Conservation (phyloP, 2,329 filamentous ascomycete genomes). For the Allantophomopsis lycopodina region DNA sequence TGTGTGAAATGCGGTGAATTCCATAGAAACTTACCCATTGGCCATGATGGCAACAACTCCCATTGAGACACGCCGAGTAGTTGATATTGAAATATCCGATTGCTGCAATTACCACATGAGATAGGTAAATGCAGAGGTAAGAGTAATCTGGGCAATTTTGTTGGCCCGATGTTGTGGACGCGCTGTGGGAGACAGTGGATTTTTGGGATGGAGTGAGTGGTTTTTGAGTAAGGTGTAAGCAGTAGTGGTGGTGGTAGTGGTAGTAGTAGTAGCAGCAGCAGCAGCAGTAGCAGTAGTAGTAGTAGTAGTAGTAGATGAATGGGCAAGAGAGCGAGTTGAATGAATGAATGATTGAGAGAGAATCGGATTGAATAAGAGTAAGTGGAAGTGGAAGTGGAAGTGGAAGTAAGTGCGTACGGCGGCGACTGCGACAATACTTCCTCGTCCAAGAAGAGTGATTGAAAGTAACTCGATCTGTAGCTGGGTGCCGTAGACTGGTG, state of each 20-base stretch:
- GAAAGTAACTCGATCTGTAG: too few species aligned
- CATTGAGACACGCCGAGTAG: not conserved
- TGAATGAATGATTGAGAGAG: too few species aligned
- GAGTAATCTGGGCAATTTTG: not conserved
- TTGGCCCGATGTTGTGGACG: not conserved
- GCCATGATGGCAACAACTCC: slow-evolving; percentile 15
- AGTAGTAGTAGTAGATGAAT: not conserved
- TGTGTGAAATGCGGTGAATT: not conserved
- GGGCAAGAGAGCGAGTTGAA: not conserved
- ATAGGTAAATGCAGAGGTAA: not conserved
- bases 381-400: too few species aligned
- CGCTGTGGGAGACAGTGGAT: not conserved
- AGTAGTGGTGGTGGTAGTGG: not conserved
- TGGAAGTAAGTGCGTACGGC: too few species aligned
- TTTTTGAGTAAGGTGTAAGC: not conserved
- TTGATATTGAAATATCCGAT: not conserved
- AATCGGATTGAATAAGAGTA: too few species aligned
- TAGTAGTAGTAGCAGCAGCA: not conserved
- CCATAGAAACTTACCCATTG: slow-evolving; percentile 15
- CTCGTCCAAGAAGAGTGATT: too few species aligned
- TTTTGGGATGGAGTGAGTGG: not conserved
- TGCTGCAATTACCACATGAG: not conserved
- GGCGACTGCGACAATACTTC: too few species aligned
- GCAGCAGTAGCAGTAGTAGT: not conserved
- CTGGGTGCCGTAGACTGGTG: too few species aligned